phyloP scores from a whole-genome alignment of 164 flowering plant genomes.

The Magnolia changhungtana region DNA sequence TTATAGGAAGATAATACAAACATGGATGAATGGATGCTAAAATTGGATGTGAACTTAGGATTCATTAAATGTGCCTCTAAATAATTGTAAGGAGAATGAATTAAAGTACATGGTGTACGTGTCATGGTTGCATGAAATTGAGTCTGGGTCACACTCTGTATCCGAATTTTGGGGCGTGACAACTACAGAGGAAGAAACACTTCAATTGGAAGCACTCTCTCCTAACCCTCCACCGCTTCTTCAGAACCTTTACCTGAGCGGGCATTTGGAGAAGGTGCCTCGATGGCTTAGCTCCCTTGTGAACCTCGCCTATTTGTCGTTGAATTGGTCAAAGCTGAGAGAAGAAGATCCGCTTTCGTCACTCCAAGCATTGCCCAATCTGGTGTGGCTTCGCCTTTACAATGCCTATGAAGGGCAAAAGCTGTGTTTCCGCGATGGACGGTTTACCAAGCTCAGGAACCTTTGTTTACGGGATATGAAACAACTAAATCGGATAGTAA shows the following conservation, averaged over 20 bases:
- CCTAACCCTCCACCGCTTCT: slow-evolving; percentile 12
- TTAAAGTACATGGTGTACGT: too few species aligned
- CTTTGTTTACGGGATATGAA: slow-evolving; percentile 21
- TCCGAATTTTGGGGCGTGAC: too few species aligned
- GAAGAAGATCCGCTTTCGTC: slow-evolving; percentile 21
- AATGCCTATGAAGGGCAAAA: slow-evolving; percentile 25
- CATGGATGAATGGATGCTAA: too few species aligned
- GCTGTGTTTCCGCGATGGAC: slow-evolving; percentile 20
- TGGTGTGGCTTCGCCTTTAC: slow-evolving; percentile 27
- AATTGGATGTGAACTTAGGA: too few species aligned
- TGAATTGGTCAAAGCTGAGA: slow-evolving; percentile 18
- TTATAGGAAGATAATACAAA: too few species aligned
- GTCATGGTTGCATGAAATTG: too few species aligned
- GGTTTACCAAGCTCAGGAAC: slow-evolving; percentile 30
- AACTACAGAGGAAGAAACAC: too few species aligned
- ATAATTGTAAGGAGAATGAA: too few species aligned
- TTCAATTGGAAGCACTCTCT: neutral
- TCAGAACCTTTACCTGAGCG: slow-evolving; percentile 27
- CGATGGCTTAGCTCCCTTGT: slow-evolving; percentile 24
- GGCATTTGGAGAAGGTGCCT: slow-evolving; percentile 25
- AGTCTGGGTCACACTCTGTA: too few species aligned
- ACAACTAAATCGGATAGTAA: slow-evolving; percentile 13
- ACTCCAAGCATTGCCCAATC: slow-evolving; percentile 21
- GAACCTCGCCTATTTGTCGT: slow-evolving; percentile 24
- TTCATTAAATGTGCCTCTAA: too few species aligned